phyloP scores from a whole-genome alignment of 2,329 filamentous ascomycete genomes.

The Xylaria digitata region DNA sequence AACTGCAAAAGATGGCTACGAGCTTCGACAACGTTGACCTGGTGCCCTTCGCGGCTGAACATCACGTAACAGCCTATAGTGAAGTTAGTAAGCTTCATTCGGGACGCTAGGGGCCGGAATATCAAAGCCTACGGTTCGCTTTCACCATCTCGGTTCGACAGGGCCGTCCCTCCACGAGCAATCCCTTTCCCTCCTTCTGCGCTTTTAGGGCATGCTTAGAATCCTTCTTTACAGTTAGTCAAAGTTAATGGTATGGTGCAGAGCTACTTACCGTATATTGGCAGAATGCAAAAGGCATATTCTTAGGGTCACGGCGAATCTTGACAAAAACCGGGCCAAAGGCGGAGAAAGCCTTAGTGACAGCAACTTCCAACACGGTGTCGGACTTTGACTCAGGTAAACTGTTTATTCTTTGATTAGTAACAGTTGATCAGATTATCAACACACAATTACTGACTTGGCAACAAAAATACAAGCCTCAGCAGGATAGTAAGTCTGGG shows the following conservation, averaged over 20 bases:
- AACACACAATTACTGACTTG: slow-evolving; percentile 62
- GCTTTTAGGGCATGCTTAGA: slow-evolving; percentile 62
- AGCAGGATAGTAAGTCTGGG: slow-evolving; percentile 64
- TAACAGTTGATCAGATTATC: slow-evolving; percentile 7
- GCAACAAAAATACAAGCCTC: slow-evolving; percentile 73
- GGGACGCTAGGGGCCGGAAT: not conserved
- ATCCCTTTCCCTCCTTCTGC: slow-evolving; percentile 59
- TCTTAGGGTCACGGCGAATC: slow-evolving; percentile 66
- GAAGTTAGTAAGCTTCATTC: slow-evolving; percentile 40
- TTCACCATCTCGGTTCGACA: slow-evolving; percentile 71
- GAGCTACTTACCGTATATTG: slow-evolving; percentile 67
- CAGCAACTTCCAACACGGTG: slow-evolving; percentile 61
- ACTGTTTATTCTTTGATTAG: slow-evolving; percentile 51
- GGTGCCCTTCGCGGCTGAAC: slow-evolving; percentile 53
- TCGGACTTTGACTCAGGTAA: slow-evolving; percentile 64
- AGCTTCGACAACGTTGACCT: slow-evolving; percentile 59
- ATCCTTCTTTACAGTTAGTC: slow-evolving; percentile 54
- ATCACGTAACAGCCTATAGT: slow-evolving; percentile 62
- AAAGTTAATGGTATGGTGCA: not conserved
- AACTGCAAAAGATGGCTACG: slow-evolving; percentile 55
- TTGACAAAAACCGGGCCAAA: slow-evolving; percentile 71
- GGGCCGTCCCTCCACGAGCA: slow-evolving; percentile 64
- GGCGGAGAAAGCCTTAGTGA: slow-evolving; percentile 63
- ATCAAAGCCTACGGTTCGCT: slow-evolving; percentile 63
- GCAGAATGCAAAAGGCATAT: slow-evolving; percentile 73